Percentiles rank a stretch among this genome's conserved stretches.
Conservation (phyloP, 1,284 basidiomycete genomes). For the Tilletia indica region DNA sequence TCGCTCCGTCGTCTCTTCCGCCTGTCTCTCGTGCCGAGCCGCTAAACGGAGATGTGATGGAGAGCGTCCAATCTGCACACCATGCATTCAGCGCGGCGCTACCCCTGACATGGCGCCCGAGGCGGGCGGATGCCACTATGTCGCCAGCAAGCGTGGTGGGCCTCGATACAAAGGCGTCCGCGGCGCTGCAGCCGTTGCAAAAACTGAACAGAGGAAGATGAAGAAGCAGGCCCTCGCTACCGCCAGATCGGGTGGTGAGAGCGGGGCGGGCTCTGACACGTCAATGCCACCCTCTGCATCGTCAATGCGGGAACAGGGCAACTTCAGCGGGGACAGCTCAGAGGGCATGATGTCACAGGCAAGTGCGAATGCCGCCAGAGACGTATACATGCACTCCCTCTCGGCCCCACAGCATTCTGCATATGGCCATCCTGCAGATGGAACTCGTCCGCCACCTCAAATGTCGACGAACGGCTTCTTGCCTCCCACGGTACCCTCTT, state of each 20-base stretch:
- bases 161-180: slow-evolving; percentile 47
- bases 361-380: too few relatives aligned
- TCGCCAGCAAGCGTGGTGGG: slow-evolving; percentile 44
- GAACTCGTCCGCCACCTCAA: too few relatives aligned
- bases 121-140: slow-evolving; percentile 41
- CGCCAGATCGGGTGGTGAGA: neutral
- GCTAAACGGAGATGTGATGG: slow-evolving; percentile 49
- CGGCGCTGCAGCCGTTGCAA: slow-evolving; percentile 31
- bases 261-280: neutral
- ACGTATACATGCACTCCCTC: too few relatives aligned
- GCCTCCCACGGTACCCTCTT: too few relatives aligned
- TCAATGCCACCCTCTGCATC: neutral
- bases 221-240: slow-evolving; percentile 7
- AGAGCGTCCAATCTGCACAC: slow-evolving; percentile 40
- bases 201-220: neutral
- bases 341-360: too few relatives aligned
- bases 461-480: too few relatives aligned
- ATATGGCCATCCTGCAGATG: too few relatives aligned
- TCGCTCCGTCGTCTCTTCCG: slow-evolving; percentile 37
- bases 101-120: slow-evolving; percentile 30
- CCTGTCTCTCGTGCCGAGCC: slow-evolving; percentile 43
- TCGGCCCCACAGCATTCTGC: too few relatives aligned
- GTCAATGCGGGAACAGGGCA: too few relatives aligned
- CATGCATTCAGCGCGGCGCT: slow-evolving; percentile 38
- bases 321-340: too few relatives aligned